Evolutionary conservation across 2,329 filamentous ascomycete genomes (phyloP).

Genomic region (Botrytis fragariae): DNA sequence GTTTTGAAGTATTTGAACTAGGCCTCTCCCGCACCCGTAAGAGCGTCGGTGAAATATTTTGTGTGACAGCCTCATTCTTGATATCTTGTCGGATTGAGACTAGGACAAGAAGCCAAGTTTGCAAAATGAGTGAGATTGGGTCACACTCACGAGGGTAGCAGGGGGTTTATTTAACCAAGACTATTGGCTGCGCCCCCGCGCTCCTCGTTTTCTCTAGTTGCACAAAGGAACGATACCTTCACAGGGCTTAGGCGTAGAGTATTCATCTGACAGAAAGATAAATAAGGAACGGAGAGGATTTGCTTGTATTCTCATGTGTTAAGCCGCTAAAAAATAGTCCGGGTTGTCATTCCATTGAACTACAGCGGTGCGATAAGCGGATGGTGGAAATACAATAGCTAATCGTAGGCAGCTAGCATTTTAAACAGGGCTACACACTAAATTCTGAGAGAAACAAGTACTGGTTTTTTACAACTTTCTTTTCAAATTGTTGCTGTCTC

Average conservation of each 20-base stretch:
- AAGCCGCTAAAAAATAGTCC: no score
- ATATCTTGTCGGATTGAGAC: neutral
- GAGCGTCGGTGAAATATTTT: neutral
- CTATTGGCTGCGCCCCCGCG: neutral
- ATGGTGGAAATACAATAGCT: neutral
- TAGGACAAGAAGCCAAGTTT: neutral
- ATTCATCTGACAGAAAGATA: neutral
- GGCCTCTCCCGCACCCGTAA: neutral
- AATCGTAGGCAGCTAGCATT: neutral
- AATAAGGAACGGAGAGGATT: neutral
- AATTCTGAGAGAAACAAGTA: neutral
- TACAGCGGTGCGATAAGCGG: neutral
- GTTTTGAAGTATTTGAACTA: neutral
- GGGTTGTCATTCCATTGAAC: neutral
- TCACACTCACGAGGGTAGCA: neutral
- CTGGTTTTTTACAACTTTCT: neutral
- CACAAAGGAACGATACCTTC: neutral
- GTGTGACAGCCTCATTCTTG: neutral
- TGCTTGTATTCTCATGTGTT: neutral
- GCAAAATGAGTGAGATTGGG: neutral
- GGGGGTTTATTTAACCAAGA: neutral
- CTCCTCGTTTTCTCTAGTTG: neutral
- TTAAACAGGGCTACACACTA: neutral
- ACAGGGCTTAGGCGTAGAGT: neutral
- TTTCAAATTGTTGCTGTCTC: neutral